Evolutionary conservation across 257 asterid genomes (phyloP).

Genomic region (Nicotiana noctiflora): DNA sequence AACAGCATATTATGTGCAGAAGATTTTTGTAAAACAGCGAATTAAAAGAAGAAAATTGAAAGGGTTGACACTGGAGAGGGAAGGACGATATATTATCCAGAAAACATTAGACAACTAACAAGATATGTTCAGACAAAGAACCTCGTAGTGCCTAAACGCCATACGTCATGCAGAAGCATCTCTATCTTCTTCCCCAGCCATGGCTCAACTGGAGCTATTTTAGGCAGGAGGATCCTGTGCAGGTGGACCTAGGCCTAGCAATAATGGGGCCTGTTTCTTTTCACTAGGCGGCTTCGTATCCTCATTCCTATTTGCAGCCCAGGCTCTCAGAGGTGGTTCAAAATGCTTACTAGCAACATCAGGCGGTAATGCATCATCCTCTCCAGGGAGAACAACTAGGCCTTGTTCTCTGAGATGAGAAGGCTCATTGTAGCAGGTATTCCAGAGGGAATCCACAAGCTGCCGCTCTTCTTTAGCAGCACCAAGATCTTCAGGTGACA

Average conservation of each 20-base stretch:
- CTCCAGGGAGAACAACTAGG: constrained; percentile 65
- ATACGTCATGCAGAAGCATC: constrained; percentile 11
- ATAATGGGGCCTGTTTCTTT: constrained; percentile 47
- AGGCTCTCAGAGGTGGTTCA: constrained; percentile 73
- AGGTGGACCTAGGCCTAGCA: constrained; percentile 48
- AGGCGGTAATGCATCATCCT: constrained; percentile 78
- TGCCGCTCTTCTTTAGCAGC: constrained; percentile 77
- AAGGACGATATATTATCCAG: neutral
- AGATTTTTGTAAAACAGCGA: neutral
- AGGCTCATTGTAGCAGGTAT: constrained; percentile 46
- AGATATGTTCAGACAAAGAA: neutral
- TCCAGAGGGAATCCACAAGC: constrained; percentile 84
- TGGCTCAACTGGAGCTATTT: neutral
- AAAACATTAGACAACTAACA: neutral
- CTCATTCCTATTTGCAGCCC: constrained; percentile 55
- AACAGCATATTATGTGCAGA: neutral
- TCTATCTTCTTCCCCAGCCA: neutral
- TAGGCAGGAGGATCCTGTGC: neutral
- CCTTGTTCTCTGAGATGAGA: constrained; percentile 72
- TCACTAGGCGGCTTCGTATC: constrained; percentile 25
- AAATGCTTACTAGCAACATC: constrained; percentile 79
- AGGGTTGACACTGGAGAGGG: neutral
- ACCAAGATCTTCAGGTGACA: constrained; percentile 70
- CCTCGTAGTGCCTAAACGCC: neutral
- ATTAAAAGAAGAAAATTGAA: neutral